Percentiles rank a stretch among this genome's conserved stretches.
These are phyloP conservation scores for Manihot esculenta DNA, from an alignment of 441 rosid species.

Conservation along the genomic window DNA sequence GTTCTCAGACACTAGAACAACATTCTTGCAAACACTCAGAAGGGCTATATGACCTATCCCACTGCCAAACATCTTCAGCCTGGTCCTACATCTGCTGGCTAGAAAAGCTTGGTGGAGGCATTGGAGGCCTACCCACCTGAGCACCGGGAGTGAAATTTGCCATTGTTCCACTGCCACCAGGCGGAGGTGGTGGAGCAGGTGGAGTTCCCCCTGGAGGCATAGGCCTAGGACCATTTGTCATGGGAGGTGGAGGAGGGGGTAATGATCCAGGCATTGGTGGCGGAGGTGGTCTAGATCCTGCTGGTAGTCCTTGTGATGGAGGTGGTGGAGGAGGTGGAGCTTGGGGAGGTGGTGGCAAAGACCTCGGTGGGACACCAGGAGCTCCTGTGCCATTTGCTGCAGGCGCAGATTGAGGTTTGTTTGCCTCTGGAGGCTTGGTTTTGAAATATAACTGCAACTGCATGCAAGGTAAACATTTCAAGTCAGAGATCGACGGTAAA, in stretches of 20 bases:
- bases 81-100: constrained; percentile 50
- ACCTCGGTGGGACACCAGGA: constrained; percentile 62
- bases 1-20: no score
- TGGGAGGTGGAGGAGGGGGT: constrained; percentile 70
- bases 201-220: constrained; percentile 74
- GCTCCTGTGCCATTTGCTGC: constrained; percentile 58
- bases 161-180: constrained; percentile 62
- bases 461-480: constrained; percentile 12
- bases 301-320: constrained; percentile 42
- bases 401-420: constrained; percentile 58
- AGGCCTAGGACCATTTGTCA: constrained; percentile 71
- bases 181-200: constrained; percentile 73
- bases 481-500: background rate
- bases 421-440: constrained; percentile 66
- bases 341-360: constrained; percentile 59
- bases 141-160: constrained; percentile 55
- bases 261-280: constrained; percentile 59
- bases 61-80: constrained; percentile 28
- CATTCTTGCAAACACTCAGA: background rate
- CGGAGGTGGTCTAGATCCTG: constrained; percentile 52
- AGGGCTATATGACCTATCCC: constrained; percentile 11
- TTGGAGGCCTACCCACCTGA: constrained; percentile 46
- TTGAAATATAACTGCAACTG: constrained; percentile 94
- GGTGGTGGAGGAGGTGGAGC: constrained; percentile 58
- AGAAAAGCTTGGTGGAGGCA: constrained; percentile 49